These are phyloP conservation scores for Heimioporus sp. DNA, from an alignment of 768 basidiomycete genomes.

Conservation along the genomic window DNA sequence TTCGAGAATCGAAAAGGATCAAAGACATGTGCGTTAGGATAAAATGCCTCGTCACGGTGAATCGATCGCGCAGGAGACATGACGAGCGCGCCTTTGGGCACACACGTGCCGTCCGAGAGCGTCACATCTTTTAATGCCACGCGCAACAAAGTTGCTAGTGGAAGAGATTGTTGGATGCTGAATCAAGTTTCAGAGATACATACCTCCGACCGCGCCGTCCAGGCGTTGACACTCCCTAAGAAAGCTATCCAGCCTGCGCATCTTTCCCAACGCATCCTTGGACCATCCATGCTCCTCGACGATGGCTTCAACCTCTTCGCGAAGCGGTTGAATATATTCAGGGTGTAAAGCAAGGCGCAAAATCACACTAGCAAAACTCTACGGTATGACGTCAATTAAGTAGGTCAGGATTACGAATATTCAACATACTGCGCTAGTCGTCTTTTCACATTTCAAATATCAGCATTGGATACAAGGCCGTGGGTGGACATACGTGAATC, in stretches of 20 bases:
- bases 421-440: no score
- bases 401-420: no score
- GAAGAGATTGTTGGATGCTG: constrained; percentile 13
- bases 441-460: no score
- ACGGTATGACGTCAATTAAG: not conserved
- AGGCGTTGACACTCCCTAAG: constrained; percentile 32
- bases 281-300: no score
- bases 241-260: constrained; percentile 41
- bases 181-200: no score
- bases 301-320: no score
- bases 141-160: constrained; percentile 31
- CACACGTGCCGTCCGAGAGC: constrained; percentile 29
- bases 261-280: constrained; percentile 23
- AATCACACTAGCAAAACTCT: constrained; percentile 35
- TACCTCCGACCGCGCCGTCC: constrained; percentile 29
- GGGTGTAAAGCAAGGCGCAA: constrained; percentile 36
- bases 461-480: no score
- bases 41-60: constrained; percentile 20
- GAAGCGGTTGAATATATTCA: constrained; percentile 29
- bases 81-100: constrained; percentile 32
- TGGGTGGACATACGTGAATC: constrained; percentile 25
- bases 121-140: constrained; percentile 30
- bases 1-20: no score
- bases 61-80: constrained; percentile 15
- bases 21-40: constrained; percentile 34